These are phyloP conservation scores for Epichloe amarillans DNA, from an alignment of 2,329 filamentous ascomycete species.

Conservation along the genomic window DNA sequence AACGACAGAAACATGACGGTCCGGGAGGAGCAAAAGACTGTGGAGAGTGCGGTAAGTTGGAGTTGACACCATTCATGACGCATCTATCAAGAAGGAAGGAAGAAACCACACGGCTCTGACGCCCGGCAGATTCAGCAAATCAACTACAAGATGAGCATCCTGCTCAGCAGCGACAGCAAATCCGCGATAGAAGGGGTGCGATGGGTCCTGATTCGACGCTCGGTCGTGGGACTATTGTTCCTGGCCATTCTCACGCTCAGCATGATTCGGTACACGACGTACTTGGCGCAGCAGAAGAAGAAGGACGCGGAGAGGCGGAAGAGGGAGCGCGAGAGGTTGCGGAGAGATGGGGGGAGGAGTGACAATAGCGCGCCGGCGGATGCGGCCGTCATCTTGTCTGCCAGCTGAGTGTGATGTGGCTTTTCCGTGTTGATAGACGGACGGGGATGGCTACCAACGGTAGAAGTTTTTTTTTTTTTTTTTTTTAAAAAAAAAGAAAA, in stretches of 20 bases:
- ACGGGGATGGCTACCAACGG: too few species aligned
- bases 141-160: slow-evolving; percentile 90
- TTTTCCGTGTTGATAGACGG: too few species aligned
- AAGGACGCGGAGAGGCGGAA: slow-evolving; percentile 30
- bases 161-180: slow-evolving; percentile 78
- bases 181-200: slow-evolving; percentile 83
- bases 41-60: slow-evolving; percentile 59
- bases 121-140: slow-evolving; percentile 65
- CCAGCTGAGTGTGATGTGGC: slow-evolving; percentile 27
- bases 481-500: too few species aligned
- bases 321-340: slow-evolving; percentile 29
- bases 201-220: slow-evolving; percentile 63
- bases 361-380: slow-evolving; percentile 35
- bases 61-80: too few species aligned
- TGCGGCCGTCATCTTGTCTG: slow-evolving; percentile 43
- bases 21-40: slow-evolving; percentile 70
- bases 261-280: slow-evolving; percentile 47
- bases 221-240: slow-evolving; percentile 51
- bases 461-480: too few species aligned
- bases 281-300: slow-evolving; percentile 36
- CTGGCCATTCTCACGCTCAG: slow-evolving; percentile 49
- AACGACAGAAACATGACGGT: slow-evolving; percentile 92
- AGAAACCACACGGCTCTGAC: background rate
- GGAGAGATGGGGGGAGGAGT: slow-evolving; percentile 29
- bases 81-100: background rate